Conservation (phyloP, 164 flowering plant species). For the Malania oleifera region DNA sequence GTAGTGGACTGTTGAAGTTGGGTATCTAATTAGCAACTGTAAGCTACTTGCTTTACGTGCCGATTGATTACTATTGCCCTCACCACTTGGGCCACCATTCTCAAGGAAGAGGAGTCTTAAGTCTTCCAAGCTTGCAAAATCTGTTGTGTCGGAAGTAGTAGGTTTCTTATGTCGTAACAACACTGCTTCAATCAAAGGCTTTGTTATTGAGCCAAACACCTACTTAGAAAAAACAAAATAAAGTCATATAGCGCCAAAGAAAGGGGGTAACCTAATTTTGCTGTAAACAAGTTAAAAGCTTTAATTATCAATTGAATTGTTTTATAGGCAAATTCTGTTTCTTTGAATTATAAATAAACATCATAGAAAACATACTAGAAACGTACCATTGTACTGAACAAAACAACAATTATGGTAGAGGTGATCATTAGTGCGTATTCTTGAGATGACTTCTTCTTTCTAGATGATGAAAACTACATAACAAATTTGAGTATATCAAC, state of each 20-base stretch:
- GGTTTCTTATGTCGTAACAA: constrained; percentile 26
- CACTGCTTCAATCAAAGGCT: constrained; percentile 52
- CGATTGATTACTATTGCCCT: constrained; percentile 1
- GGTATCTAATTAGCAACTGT: constrained; percentile 45
- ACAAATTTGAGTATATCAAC: background rate
- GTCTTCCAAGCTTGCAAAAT: constrained; percentile 47
- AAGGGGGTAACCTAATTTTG: background rate
- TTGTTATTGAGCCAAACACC: constrained; percentile 73
- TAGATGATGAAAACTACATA: constrained; percentile 43
- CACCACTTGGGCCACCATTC: constrained; percentile 24
- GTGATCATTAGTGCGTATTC: constrained; percentile 53
- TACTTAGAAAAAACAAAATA: constrained; percentile 13
- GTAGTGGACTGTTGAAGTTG: constrained; percentile 63
- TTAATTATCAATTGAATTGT: no score
- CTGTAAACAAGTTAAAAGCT: background rate
- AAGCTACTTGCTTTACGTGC: constrained; percentile 31
- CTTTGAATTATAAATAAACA: background rate
- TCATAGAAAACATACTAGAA: background rate
- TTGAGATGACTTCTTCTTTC: constrained; percentile 11
- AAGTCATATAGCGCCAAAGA: background rate
- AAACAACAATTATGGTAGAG: constrained; percentile 57
- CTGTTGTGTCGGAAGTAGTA: constrained; percentile 28
- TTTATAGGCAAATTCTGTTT: no score
- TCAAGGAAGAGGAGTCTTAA: constrained; percentile 43
- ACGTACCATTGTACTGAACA: constrained; percentile 72